Conservation (phyloP, 768 basidiomycete genomes). For the Goffeauzyma gilvescens region DNA sequence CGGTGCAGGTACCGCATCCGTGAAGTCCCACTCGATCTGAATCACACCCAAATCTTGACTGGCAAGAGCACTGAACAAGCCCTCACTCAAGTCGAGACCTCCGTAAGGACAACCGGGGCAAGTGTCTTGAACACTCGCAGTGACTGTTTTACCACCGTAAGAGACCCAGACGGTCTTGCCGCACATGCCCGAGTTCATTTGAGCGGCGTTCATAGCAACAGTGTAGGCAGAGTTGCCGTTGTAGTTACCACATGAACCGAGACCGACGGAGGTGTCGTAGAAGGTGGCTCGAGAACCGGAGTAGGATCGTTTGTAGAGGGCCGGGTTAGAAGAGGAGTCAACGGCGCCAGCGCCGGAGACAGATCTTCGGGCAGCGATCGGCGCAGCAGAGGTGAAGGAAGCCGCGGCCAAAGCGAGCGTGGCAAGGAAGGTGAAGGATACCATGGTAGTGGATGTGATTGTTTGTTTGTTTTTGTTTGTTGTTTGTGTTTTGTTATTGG, state of each 20-base stretch:
- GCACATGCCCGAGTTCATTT: conserved; percentile 43
- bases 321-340: neutral
- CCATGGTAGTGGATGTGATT: no score
- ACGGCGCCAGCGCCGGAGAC: no score
- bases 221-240: conserved; percentile 33
- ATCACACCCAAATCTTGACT: conserved; percentile 38
- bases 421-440: neutral
- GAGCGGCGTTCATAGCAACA: conserved; percentile 31
- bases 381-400: neutral
- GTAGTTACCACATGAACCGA: conserved; percentile 36
- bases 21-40: conserved; percentile 45
- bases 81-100: conserved; percentile 50
- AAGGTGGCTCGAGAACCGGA: conserved; percentile 31
- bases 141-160: conserved; percentile 43
- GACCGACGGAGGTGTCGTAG: conserved; percentile 33
- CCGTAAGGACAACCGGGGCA: conserved; percentile 49
- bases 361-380: neutral
- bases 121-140: conserved; percentile 48
- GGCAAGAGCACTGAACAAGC: conserved; percentile 49
- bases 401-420: neutral
- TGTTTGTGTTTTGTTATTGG: no score
- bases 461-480: no score
- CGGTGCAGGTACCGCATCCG: conserved; percentile 32
- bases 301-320: conserved; percentile 13
- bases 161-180: conserved; percentile 44